Conservation (phyloP, 139 green algal genomes). For the Closterium sp. region DNA sequence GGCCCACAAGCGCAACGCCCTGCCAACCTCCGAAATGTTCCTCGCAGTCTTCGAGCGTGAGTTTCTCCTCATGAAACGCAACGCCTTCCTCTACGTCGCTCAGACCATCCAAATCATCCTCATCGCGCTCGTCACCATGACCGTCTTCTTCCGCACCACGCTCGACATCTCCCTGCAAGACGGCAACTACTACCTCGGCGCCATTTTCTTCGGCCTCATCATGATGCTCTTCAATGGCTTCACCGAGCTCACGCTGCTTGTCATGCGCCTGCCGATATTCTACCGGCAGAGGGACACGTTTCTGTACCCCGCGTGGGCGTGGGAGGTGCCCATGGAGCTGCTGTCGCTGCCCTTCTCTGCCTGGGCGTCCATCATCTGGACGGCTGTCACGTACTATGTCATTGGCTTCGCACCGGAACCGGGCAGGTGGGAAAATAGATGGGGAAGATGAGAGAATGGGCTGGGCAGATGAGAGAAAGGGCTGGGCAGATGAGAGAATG, state of each 20-base stretch:
- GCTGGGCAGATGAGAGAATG: no score
- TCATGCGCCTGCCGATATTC: conserved; percentile 59
- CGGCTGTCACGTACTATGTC: conserved; percentile 33
- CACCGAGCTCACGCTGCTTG: conserved; percentile 25
- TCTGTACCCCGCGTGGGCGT: conserved; percentile 69
- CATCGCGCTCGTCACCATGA: conserved; percentile 43
- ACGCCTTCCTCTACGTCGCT: conserved; percentile 56
- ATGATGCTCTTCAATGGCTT: conserved; percentile 59
- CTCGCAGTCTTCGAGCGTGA: conserved; percentile 53
- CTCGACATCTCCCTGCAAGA: conserved; percentile 49
- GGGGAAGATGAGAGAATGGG: no score
- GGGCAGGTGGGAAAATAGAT: neutral
- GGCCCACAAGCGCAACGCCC: conserved; percentile 8
- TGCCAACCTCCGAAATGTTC: conserved; percentile 32
- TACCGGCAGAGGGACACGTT: conserved; percentile 77
- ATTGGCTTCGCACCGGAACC: conserved; percentile 30
- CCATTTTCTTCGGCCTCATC: conserved; percentile 63
- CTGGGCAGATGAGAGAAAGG: no score
- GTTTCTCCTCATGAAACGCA: conserved; percentile 57
- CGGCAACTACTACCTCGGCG: conserved; percentile 56
- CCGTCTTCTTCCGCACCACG: conserved; percentile 60
- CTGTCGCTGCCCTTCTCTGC: conserved; percentile 67
- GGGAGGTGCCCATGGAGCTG: no score
- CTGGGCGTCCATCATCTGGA: conserved; percentile 58
- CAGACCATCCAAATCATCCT: conserved; percentile 48